Conservation (phyloP, 352 stramenopile genomes). For the Phytophthora citrophthora region DNA sequence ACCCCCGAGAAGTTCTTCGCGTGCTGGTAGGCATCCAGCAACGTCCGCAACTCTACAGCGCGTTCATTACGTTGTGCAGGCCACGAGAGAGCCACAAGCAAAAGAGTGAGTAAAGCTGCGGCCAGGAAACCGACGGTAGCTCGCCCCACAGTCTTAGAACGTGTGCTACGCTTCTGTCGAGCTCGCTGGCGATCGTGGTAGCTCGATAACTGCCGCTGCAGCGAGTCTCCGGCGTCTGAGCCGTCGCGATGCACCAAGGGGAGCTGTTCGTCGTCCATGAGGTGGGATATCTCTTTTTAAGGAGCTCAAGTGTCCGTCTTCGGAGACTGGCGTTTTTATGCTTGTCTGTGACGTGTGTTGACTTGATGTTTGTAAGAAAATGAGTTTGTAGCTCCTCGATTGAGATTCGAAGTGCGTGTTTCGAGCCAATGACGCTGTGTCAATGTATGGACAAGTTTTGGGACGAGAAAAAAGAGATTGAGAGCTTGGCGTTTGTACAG, state of each 20-base stretch:
- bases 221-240: constrained; percentile 21
- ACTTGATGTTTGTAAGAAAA: constrained; percentile 10
- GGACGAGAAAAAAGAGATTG: neutral
- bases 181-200: constrained; percentile 37
- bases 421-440: constrained; percentile 17
- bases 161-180: constrained; percentile 24
- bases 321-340: neutral
- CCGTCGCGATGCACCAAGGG: constrained; percentile 38
- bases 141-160: constrained; percentile 42
- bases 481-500: constrained; percentile 27
- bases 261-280: constrained; percentile 36
- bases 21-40: constrained; percentile 42
- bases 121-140: constrained; percentile 42
- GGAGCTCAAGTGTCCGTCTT: neutral
- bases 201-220: constrained; percentile 39
- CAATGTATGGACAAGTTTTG: constrained; percentile 18
- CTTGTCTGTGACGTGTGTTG: constrained; percentile 28
- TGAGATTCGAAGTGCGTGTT: neutral
- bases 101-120: constrained; percentile 37
- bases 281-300: constrained; percentile 13
- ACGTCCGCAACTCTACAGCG: constrained; percentile 32
- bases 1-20: constrained; percentile 60
- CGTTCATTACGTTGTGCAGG: constrained; percentile 37
- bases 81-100: constrained; percentile 46
- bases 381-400: too few species aligned